Evolutionary conservation across 192 early-diverging fungal species (phyloP), one percentile per base, ranked within the genome.

Genomic region (Glomus cerebriforme): DNA sequence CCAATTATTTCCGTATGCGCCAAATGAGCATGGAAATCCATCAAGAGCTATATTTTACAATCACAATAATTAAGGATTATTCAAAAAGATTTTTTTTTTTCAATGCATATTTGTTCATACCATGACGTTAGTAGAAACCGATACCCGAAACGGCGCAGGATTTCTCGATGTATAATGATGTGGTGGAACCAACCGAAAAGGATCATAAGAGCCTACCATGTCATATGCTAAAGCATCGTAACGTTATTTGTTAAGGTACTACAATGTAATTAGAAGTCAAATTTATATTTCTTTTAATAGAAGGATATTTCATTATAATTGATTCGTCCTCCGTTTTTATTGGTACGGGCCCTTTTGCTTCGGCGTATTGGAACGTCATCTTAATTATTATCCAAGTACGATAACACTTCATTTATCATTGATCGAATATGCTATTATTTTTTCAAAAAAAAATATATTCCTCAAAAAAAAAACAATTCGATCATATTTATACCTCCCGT

Each of bases 1-100:
- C 97, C 97, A 81, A 98, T 97, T 60, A 97, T 93, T 79, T 98
- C 97, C 1, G 95, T 95, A 77, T 95, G 86, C 12, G 93, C 92
- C 79, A 98, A 84, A 82, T 98, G 96, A 31, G 95, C 87, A 72
- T 97, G 96, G 80, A 98, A 91, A 77, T 98, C 96, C 91, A 98
- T 96, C 31, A 96, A 88, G 70, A 93, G 86, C 94, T 91, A 88
- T 37, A 32, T 67, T 19, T 32, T 49, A 12, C 13, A 76, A 45
- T 43, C 39, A 43, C 10, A 43, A 12, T 3, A 43, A 43, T 43
- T 43, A 47, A 37, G 6, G 10, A 43, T 63, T 0, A 19, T 32
- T 43, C 39, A 2, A 43, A 43, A 43, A 12, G 10, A 43, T 2
- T 43, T 43, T 43, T 39, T 43, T n/a, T 22, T 24, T 7, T 22